Percentiles rank a stretch among this genome's conserved stretches.
Evolutionary conservation across 2,329 filamentous ascomycete species (phyloP).

Genomic region (Pseudogymnoascus sp.): DNA sequence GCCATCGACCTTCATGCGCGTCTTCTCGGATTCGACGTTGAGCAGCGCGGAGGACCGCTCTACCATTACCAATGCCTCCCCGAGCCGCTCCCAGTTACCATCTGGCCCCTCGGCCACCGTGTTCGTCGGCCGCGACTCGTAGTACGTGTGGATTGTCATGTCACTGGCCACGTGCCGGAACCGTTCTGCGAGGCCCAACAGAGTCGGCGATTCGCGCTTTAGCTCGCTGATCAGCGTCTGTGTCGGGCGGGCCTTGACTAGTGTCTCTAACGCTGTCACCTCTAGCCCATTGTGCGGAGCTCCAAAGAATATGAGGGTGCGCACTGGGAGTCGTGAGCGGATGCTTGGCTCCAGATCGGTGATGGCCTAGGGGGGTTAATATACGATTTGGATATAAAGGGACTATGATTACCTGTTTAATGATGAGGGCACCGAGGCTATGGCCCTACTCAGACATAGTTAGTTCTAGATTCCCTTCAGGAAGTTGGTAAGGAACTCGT

Average conservation of each 20-base stretch:
- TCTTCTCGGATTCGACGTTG: not conserved
- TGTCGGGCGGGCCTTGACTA: not conserved
- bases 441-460: not conserved
- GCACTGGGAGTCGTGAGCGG: not conserved
- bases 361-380: not conserved
- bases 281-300: not conserved
- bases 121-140: not conserved
- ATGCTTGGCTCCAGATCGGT: not conserved
- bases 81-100: not conserved
- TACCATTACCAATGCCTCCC: not conserved
- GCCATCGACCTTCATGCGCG: not conserved
- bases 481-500: not conserved
- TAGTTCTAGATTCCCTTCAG: not conserved
- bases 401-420: not conserved
- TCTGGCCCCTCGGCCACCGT: not conserved
- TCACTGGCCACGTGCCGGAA: not conserved
- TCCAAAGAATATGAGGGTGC: conserved; percentile 2
- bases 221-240: not conserved
- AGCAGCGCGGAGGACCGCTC: not conserved
- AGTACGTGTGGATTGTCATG: not conserved
- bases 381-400: not conserved
- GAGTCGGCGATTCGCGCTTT: not conserved
- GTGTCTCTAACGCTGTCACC: not conserved
- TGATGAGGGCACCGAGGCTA: not conserved
- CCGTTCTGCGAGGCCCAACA: not conserved